phyloP scores from a whole-genome alignment of 495 filamentous ascomycete genomes.

The Tuber microsphaerosporum region DNA sequence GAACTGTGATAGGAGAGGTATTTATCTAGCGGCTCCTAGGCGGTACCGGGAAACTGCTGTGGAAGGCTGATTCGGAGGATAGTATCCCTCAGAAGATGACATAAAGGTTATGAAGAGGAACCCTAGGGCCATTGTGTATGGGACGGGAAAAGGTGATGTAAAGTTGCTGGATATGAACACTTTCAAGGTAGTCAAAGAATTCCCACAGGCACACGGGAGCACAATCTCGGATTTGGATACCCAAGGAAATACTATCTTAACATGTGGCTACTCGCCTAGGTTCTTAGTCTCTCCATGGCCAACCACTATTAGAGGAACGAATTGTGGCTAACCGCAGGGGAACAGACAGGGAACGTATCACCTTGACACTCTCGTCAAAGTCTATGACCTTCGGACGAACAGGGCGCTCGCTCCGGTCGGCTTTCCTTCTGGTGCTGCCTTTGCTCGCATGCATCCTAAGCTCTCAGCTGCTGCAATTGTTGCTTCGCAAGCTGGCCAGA shows the following conservation, averaged over 20 bases:
- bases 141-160: slow-evolving; percentile 73
- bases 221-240: slow-evolving; percentile 93
- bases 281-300: slow-evolving; percentile 42
- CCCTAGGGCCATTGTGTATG: slow-evolving; percentile 75
- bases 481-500: slow-evolving; percentile 77
- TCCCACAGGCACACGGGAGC: slow-evolving; percentile 71
- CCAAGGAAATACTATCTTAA: slow-evolving; percentile 80
- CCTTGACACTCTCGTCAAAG: slow-evolving; percentile 83
- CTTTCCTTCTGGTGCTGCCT: slow-evolving; percentile 83
- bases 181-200: slow-evolving; percentile 70
- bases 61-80: slow-evolving; percentile 8
- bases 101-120: slow-evolving; percentile 88
- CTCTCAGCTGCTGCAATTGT: slow-evolving; percentile 90
- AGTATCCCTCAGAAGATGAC: slow-evolving; percentile 63
- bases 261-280: slow-evolving; percentile 83
- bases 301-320: background rate
- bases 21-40: slow-evolving; percentile 8
- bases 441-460: slow-evolving; percentile 88
- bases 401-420: slow-evolving; percentile 77
- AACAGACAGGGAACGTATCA: slow-evolving; percentile 49
- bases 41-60: slow-evolving; percentile 9
- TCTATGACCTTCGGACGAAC: slow-evolving; percentile 86
- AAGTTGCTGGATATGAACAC: slow-evolving; percentile 74
- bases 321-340: slow-evolving; percentile 37
- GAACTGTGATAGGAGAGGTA: slow-evolving; percentile 65